Evolutionary conservation across 2,329 filamentous ascomycete genomes (phyloP), one percentile per base, ranked within the genome.

Genomic region (Talaromyces rugulosus): DNA sequence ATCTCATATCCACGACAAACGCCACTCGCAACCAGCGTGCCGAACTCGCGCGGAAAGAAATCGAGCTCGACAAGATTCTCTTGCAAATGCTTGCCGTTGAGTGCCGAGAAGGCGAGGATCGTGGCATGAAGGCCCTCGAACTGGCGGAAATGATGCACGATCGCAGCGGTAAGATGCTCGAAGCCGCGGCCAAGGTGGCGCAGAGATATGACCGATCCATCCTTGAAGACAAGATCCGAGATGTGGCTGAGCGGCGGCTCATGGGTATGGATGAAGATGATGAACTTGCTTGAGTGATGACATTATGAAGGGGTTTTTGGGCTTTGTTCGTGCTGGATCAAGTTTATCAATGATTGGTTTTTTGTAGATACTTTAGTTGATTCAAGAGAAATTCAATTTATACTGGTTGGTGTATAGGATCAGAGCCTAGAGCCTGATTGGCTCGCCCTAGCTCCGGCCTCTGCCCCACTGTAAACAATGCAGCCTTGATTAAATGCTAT

Each of bases 71-170:
- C 80, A 96, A 96, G 80, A 87, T 89, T 51, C 81, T 99, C 57
- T 80, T 99, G 66, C 92, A 97, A 79, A 84, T 98, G 73, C 81
- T 99, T 71, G 93, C 91, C 2, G 81, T 89, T 6, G 95, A 98
- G 80, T 99, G 95, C 74, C 87, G 92, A 63, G 91, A 95, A 67
- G 92, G 92, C 52, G 95, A 99, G 75, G 93, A 98, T 65, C 84
- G 90, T 33, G 94, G 93, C 5, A 97, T 97, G 92, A 92, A 94
- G 67, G 94, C 94, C 0, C 80, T 99, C 40, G 96, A 99, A 78
- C 85, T 98, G 70, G 95, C 96, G 33, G 83, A 85, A 64, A 81
- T 99, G 70, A 90, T 99, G 88, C 85, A 85, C 52, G 93, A 98
- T 78, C 83, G 87, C 53, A 90, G 86, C 63, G 94, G 94, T 18